Evolutionary conservation across 2,329 filamentous ascomycete species (phyloP).

Genomic region (Juglanconis oblonga): DNA sequence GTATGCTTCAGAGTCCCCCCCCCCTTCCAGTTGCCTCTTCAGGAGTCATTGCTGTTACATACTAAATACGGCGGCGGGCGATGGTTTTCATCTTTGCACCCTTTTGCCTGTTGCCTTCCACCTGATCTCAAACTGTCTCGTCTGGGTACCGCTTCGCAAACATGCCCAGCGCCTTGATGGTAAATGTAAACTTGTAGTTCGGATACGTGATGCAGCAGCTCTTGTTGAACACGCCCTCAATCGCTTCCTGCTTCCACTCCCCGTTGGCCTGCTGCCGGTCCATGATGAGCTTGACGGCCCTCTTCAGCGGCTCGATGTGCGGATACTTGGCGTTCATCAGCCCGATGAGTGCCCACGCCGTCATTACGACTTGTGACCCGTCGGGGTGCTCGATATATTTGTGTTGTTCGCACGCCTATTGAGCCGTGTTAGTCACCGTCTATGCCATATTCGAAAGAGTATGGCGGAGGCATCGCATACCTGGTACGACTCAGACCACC

Average conservation of each 20-base stretch:
- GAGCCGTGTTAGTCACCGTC: slow-evolving; percentile 2
- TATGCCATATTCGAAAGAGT: background rate
- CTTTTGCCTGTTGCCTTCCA: too few species aligned
- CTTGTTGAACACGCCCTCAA: slow-evolving; percentile 98
- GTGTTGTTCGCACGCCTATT: slow-evolving; percentile 70
- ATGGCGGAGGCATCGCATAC: slow-evolving; percentile 34
- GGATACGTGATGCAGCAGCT: slow-evolving; percentile 99
- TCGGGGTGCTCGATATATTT: slow-evolving; percentile 71
- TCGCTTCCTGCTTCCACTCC: slow-evolving; percentile 92
- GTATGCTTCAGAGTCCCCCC: too few species aligned
- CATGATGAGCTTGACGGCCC: slow-evolving; percentile 79
- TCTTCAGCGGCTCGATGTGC: slow-evolving; percentile 67
- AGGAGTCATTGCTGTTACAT: too few species aligned
- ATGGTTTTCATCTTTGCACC: too few species aligned
- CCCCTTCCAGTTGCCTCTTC: too few species aligned
- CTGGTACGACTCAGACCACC: slow-evolving; percentile 94
- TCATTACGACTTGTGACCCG: slow-evolving; percentile 88
- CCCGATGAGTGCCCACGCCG: slow-evolving; percentile 82
- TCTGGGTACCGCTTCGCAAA: slow-evolving; percentile 73
- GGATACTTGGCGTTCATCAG: slow-evolving; percentile 82
- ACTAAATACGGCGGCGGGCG: too few species aligned
- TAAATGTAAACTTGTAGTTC: slow-evolving; percentile 97
- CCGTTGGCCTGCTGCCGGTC: slow-evolving; percentile 80
- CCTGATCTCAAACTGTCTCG: slow-evolving; percentile 42
- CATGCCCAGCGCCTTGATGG: slow-evolving; percentile 90